Evolutionary conservation across 768 basidiomycete species (phyloP).

Genomic region (Lepiota brunneoincarnata): DNA sequence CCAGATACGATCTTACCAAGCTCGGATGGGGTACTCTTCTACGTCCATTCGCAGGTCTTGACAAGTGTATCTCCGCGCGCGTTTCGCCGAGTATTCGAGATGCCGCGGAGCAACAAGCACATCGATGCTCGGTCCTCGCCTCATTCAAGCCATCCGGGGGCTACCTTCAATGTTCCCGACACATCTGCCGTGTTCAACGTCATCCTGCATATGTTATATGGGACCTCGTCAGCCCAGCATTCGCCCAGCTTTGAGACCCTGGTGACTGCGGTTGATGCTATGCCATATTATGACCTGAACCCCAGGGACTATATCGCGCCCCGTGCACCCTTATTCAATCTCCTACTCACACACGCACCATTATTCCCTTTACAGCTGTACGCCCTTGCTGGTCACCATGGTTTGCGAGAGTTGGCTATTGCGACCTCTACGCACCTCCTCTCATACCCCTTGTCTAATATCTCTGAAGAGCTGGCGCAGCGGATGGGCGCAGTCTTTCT

Average conservation of each 20-base stretch:
- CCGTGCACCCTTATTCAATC: slow-evolving; percentile 21
- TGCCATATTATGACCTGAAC: slow-evolving; percentile 20
- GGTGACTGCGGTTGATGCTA: slow-evolving; percentile 34
- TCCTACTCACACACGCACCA: slow-evolving; percentile 22
- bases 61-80: slow-evolving; percentile 41
- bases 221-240: slow-evolving; percentile 46
- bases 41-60: slow-evolving; percentile 47
- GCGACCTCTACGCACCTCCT: slow-evolving; percentile 35
- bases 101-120: slow-evolving; percentile 25
- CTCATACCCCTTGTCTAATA: slow-evolving; percentile 21
- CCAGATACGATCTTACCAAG: slow-evolving; percentile 39
- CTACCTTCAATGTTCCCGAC: slow-evolving; percentile 40
- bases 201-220: slow-evolving; percentile 51
- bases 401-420: slow-evolving; percentile 35
- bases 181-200: slow-evolving; percentile 46
- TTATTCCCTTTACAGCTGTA: slow-evolving; percentile 34
- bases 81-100: slow-evolving; percentile 31
- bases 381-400: slow-evolving; percentile 27
- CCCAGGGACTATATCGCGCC: slow-evolving; percentile 21
- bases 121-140: slow-evolving; percentile 34
- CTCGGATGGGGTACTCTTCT: slow-evolving; percentile 62
- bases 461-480: slow-evolving; percentile 30
- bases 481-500: slow-evolving; percentile 35
- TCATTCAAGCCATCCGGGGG: slow-evolving; percentile 32
- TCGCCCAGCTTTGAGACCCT: slow-evolving; percentile 47